Evolutionary conservation across 768 basidiomycete species (phyloP).

Genomic region (Leccinum subtestaceum): DNA sequence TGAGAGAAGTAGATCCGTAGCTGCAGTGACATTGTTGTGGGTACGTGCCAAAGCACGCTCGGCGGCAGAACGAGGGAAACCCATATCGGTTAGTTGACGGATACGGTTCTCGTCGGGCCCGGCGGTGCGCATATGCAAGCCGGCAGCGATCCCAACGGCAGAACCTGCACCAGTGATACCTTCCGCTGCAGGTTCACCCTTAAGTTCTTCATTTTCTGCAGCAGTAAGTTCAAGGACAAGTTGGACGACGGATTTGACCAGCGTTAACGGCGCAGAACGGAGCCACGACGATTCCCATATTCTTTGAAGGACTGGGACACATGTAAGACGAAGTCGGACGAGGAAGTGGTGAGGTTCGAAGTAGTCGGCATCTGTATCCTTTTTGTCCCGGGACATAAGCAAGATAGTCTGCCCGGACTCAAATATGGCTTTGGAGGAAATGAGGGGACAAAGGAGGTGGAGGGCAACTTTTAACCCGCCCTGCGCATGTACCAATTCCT

Average conservation of each 20-base stretch:
- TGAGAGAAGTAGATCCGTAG: conserved; percentile 81
- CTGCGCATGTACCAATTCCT: conserved; percentile 73
- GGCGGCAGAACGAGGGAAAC: conserved; percentile 86
- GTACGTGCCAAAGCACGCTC: conserved; percentile 81
- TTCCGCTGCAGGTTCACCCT: conserved; percentile 42
- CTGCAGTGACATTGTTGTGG: conserved; percentile 84
- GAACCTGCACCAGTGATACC: conserved; percentile 32
- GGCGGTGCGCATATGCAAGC: conserved; percentile 33
- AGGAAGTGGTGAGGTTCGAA: conserved; percentile 89
- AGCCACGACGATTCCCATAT: conserved; percentile 90
- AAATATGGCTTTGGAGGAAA: conserved; percentile 76
- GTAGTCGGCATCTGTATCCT: conserved; percentile 70
- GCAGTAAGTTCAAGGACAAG: conserved; percentile 78
- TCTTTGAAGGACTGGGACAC: conserved; percentile 61
- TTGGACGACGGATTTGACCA: conserved; percentile 74
- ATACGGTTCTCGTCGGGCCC: conserved; percentile 77
- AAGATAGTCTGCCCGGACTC: conserved; percentile 83
- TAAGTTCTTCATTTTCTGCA: conserved; percentile 75
- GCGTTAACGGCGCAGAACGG: conserved; percentile 63
- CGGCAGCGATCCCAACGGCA: conserved; percentile 31
- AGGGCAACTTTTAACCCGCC: conserved; percentile 80
- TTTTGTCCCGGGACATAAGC: conserved; percentile 72
- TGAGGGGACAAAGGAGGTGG: conserved; percentile 69
- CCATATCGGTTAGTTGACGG: conserved; percentile 91
- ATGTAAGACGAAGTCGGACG: conserved; percentile 69